These are phyloP conservation scores for Aspergillus arachidicola DNA, from an alignment of 2,329 filamentous ascomycete species.

Conservation along the genomic window DNA sequence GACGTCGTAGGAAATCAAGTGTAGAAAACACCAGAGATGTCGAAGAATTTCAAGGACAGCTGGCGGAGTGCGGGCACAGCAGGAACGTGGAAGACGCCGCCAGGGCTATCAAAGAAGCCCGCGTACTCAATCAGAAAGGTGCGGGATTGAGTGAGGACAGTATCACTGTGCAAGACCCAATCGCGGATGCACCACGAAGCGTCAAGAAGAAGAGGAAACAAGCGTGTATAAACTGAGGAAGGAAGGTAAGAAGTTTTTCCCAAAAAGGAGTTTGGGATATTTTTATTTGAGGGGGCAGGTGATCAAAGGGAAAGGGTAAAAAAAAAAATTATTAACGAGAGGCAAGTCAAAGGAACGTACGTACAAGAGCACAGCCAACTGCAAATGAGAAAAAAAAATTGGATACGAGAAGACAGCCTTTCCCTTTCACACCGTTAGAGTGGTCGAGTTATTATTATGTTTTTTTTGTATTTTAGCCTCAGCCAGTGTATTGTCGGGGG, in stretches of 20 bases:
- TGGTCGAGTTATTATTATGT: neutral
- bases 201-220: slow-evolving; percentile 4
- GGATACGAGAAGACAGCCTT: neutral
- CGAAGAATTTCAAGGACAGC: slow-evolving; percentile 13
- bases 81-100: slow-evolving; percentile 28
- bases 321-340: neutral
- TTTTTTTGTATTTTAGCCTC: neutral
- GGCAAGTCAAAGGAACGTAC: slow-evolving; percentile 1
- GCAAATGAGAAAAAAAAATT: slow-evolving; percentile 4
- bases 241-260: slow-evolving; percentile 10
- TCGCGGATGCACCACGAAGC: neutral
- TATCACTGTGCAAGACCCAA: slow-evolving; percentile 5
- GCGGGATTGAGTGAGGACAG: slow-evolving; percentile 7
- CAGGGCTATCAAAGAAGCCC: slow-evolving; percentile 27
- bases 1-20: neutral
- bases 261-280: slow-evolving; percentile 15
- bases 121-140: slow-evolving; percentile 15
- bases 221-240: slow-evolving; percentile 5
- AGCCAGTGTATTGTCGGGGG: neutral
- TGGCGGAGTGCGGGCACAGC: slow-evolving; percentile 21
- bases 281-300: slow-evolving; percentile 4
- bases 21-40: slow-evolving; percentile 13
- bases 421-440: neutral
- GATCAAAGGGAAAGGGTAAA: slow-evolving; percentile 2
- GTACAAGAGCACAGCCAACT: neutral